phyloP scores from a whole-genome alignment of 2,329 filamentous ascomycete genomes.

The Alternaria gansuensis region DNA sequence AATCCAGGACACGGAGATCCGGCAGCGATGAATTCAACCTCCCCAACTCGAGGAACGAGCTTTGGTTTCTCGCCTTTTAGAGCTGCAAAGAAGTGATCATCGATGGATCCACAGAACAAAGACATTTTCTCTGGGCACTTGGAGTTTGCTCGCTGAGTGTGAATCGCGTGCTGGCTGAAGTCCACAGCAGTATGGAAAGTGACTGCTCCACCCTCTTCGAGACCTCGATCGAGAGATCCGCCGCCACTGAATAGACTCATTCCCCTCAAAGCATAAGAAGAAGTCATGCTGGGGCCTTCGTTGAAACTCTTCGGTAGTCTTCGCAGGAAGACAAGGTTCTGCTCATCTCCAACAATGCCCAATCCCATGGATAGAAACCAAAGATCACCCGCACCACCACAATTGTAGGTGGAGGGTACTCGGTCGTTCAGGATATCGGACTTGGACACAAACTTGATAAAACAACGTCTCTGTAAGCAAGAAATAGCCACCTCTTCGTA shows the following conservation, averaged over 20 bases:
- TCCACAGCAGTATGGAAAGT: constrained; percentile 75
- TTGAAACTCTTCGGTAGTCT: constrained; percentile 34
- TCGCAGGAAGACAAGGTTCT: constrained; percentile 20
- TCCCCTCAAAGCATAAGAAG: constrained; percentile 50
- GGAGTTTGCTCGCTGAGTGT: constrained; percentile 76
- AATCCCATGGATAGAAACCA: constrained; percentile 66
- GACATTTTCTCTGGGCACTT: constrained; percentile 54
- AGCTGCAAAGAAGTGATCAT: constrained; percentile 69
- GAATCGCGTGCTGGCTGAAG: constrained; percentile 68
- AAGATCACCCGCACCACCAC: constrained; percentile 70
- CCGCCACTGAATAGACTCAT: constrained; percentile 81
- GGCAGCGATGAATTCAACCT: constrained; percentile 73
- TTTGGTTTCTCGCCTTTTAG: constrained; percentile 57
- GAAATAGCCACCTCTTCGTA: constrained; percentile 50
- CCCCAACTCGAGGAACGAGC: constrained; percentile 66
- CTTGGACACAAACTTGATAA: constrained; percentile 64
- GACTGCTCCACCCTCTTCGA: constrained; percentile 75
- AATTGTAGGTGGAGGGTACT: constrained; percentile 71
- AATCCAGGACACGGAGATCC: constrained; percentile 84
- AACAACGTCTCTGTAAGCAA: constrained; percentile 65
- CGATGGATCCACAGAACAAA: constrained; percentile 75
- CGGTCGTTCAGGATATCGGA: constrained; percentile 40
- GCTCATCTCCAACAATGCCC: constrained; percentile 18
- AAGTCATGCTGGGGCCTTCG: constrained; percentile 67
- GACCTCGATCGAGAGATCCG: constrained; percentile 77